Evolutionary conservation across 306 rosid genomes (phyloP), one percentile per base, ranked within the genome.

Genomic region (Cicer arietinum): DNA sequence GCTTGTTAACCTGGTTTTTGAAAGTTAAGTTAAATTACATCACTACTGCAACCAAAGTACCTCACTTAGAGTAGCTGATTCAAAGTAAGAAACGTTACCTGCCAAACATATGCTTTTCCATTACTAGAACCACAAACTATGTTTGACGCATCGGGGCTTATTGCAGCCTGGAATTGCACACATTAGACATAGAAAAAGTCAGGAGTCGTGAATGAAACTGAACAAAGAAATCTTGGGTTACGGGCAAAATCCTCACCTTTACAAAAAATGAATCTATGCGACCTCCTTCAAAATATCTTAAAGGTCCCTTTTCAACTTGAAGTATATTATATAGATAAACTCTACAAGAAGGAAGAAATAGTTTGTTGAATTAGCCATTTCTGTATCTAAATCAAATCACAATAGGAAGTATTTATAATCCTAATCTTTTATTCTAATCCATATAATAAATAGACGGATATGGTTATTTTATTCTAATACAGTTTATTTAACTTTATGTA

Each of bases 271-370:
- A 78, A 39, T 86, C 96, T 77, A 95, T 90, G 66, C 60, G 84
- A 77, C 96, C 77, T 73, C 99, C 99, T 62, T 89, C 71, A 76
- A 95, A 95, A 39, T 86, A 86, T 83, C 78, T 80, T 56, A 75
- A 41, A 52, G 98, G 96, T 41, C 99, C 99, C 84, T 86, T 95
- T 50, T 90, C 93, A 69, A 89, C 90, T 88, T 90, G 98, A 88
- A 92, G 92, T 56, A 83, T 77, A 47, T 86, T 80, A 61, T 89
- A 95, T 70, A 95, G 69, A 72, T 95, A 95, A 71, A 95, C 77
- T 80, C 99, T 92, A 93, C 74, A 59, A 60, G 25, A 79, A 61
- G 73, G 0, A 63, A 51, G 52, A 69, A 41, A 47, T n/a, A 6
- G 6, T n/a, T 51, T 51, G 56, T 50, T n/a, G 18, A 50, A 50